Base-by-base conservation (phyloP, 805 yeast species). In the Pichia nanzhaoensis region DNA sequence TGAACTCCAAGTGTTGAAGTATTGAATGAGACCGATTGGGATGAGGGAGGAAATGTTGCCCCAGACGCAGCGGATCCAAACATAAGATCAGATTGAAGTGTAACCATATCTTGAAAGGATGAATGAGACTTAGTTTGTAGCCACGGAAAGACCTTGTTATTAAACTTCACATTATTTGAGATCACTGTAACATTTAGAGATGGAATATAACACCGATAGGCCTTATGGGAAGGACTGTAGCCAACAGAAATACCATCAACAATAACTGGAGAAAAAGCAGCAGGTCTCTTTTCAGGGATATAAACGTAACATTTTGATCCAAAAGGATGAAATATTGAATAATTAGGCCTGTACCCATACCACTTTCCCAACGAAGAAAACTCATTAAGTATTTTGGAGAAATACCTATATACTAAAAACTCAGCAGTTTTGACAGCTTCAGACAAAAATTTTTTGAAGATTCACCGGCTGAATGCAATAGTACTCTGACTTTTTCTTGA, bases 141-240 rank as follows among this genome's bases (percentile, higher is more conserved):
- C 6, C 16, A 14, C 14, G 33, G 44, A 19, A 35, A 41, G 14
- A 35, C 28, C 9, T 1, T 1, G 27, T 41, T 37, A 20, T 28
- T 18, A 28, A 41, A 41, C 20, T 19, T 41, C 9, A 41, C 44
- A 27, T 41, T 41, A 32, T 41, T 41, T n/a, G 45, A 37, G 22
- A 31, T 17, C 22, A 52, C 31, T 66, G 61, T 28, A 35, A 34
- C 48, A 31, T 17, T 10, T 3, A 44, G 14, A 3, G 17, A 5
- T n/a, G 44, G 44, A 27, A 39, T 22, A 36, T 34, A 44, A 22
- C 33, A 32, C 2, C 47, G 24, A 30, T 44, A 44, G 10, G 47
- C 44, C 35, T 35, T 44, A n/a, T 39, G 40, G 8, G 16, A 2
- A 5, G 40, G n/a, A 35, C 34, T 34, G 30, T 44, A 39, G 14